Percentiles rank a stretch among this genome's conserved stretches.
Conservation (phyloP, 208 protist species). For the Trypanosoma vivax region DNA sequence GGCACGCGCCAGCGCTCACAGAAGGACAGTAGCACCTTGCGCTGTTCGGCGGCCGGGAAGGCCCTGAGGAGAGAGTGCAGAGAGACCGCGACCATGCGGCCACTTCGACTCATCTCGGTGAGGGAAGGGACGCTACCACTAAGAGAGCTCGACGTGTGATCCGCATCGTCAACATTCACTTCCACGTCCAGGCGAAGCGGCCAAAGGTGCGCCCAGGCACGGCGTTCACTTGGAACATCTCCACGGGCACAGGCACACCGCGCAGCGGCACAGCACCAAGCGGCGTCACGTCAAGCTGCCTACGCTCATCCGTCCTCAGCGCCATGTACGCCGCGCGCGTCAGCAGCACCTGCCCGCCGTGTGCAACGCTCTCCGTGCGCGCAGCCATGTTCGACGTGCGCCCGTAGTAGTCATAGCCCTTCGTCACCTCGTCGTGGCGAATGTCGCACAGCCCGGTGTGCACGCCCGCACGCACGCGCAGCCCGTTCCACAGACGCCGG, state of each 20-base stretch:
- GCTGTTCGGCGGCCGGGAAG: background rate
- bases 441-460: slow-evolving; percentile 19
- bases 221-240: slow-evolving; percentile 25
- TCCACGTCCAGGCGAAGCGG: background rate
- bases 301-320: background rate
- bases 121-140: background rate
- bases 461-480: slow-evolving; percentile 54
- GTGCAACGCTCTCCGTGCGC: background rate
- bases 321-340: background rate
- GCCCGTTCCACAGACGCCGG: slow-evolving; percentile 25
- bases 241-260: slow-evolving; percentile 35
- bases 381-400: slow-evolving; percentile 3
- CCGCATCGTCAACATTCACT: background rate
- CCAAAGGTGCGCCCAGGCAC: background rate
- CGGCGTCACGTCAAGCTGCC: slow-evolving; percentile 3
- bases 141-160: background rate
- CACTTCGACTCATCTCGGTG: background rate
- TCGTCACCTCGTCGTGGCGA: slow-evolving; percentile 5
- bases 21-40: background rate
- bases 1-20: slow-evolving; percentile 1
- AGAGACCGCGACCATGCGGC: background rate
- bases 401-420: slow-evolving; percentile 5
- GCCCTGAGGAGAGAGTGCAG: background rate
- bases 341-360: slow-evolving; percentile 1
- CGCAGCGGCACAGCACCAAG: slow-evolving; percentile 33